Conservation (phyloP, 176 grass and related monocot genomes). For the Eleusine indica region DNA sequence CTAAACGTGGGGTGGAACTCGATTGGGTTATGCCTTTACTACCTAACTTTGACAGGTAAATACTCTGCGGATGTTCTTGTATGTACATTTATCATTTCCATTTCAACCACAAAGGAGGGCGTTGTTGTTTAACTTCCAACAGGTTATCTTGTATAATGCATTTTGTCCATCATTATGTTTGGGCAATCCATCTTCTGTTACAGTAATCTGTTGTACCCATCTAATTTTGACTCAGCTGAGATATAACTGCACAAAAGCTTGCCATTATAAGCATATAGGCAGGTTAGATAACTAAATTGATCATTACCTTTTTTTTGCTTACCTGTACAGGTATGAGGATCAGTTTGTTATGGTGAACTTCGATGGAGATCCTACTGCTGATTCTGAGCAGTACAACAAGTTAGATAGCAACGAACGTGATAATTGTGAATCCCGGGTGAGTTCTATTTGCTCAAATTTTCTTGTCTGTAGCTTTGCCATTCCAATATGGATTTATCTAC, state of each 20-base stretch:
- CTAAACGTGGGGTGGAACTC: constrained; percentile 73
- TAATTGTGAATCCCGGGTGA: constrained; percentile 77
- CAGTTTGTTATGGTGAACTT: constrained; percentile 98
- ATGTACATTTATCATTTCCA: constrained; percentile 6
- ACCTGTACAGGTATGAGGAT: constrained; percentile 67
- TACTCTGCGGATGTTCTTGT: constrained; percentile 19
- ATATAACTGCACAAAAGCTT: constrained; percentile 2
- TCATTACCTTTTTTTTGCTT: constrained; percentile 29
- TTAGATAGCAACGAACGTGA: constrained; percentile 68
- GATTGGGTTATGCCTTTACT: constrained; percentile 83
- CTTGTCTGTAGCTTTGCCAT: not conserved
- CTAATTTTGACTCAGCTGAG: not conserved
- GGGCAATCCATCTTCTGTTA: constrained; percentile 1
- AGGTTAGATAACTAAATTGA: not conserved
- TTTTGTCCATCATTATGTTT: constrained; percentile 19
- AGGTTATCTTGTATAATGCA: not conserved
- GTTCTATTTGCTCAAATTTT: constrained; percentile 33
- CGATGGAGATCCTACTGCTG: constrained; percentile 97
- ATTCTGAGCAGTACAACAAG: constrained; percentile 89
- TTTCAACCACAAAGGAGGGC: not conserved
- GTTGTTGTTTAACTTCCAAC: constrained; percentile 4
- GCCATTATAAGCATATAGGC: not conserved
- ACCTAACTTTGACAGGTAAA: constrained; percentile 90
- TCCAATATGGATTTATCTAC: not conserved
- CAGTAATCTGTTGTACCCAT: constrained; percentile 2